Base-by-base conservation (phyloP, 2,329 filamentous ascomycete species). In the Fusarium goolgardi region DNA sequence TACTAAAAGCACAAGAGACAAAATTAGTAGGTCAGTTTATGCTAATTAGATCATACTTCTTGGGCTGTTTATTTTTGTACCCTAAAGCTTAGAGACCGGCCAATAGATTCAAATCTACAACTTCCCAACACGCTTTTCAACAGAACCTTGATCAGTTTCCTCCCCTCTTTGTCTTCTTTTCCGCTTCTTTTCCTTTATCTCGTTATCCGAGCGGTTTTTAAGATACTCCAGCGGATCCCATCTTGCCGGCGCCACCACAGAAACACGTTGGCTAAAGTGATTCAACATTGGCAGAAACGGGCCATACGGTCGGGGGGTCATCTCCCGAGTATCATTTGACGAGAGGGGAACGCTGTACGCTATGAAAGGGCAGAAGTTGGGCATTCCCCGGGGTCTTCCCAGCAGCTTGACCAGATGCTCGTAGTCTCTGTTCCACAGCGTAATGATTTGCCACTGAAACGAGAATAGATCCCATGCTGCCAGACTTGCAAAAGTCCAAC, bases 401-500 rank as follows among this genome's bases (percentile, higher is more conserved):
- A 51, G 6, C n/a, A 20, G n/a, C 8, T 27, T 27, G 23, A 29
- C 47, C 6, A 37, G 15, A 8, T 7, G 3, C 10, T 43, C 16
- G 7, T 2, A 15, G 11, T 15, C 11, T 18, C 18, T 16, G 13
- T 50, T 45, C 59, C 59, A 62, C 3, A 2, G 1, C 3, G 25
- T 29, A 4, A 63, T 56, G 27, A 66, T n/a, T 2, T 5, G 11
- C 0, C 2, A 4, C 3, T 65, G 55, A 3, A 65, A 57, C 15
- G 27, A n/a, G 13, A 34, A 47, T 0, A 66, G 11, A 16, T 65
- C 63, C 44, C 44, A 51, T 18, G 62, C 49, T 1, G 63, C 62
- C 11, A 66, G 5, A 21, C 63, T 66, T 18, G 29, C 29, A 18
- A 55, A 66, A 1, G 49, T 46, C 63, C 62, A 65, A 12, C 27